A percentile compares a stretch with the other conserved stretches of the same genome.
These are phyloP conservation scores for Polymyxa betae DNA, from an alignment of 208 protist genomes.

Conservation along the genomic window DNA sequence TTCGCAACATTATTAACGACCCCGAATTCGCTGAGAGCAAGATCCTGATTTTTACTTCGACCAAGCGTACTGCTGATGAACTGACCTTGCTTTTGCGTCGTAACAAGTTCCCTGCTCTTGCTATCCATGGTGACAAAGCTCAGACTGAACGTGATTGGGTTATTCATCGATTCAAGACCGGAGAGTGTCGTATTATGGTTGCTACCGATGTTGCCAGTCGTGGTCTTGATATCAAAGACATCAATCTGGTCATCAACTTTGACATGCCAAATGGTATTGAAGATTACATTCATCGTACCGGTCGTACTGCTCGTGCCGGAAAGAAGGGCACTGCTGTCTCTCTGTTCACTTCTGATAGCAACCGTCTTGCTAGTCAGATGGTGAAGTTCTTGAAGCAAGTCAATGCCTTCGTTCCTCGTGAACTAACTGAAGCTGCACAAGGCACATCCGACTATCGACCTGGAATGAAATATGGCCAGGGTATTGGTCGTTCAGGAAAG, in stretches of 20 bases:
- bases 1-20: constrained; percentile 1
- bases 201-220: constrained; percentile 74
- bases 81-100: constrained; percentile 69
- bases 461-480: constrained; percentile 6
- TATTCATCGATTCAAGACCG: constrained; percentile 62
- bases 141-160: constrained; percentile 82
- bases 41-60: constrained; percentile 82
- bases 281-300: constrained; percentile 95
- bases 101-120: constrained; percentile 74
- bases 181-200: constrained; percentile 67
- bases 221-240: constrained; percentile 76
- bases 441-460: not conserved
- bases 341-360: constrained; percentile 67
- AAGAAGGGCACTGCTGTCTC: constrained; percentile 72
- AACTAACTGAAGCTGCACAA: not conserved
- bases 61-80: constrained; percentile 95
- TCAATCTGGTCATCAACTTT: constrained; percentile 82
- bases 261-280: constrained; percentile 77
- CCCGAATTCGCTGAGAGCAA: constrained; percentile 62
- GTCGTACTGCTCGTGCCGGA: constrained; percentile 81
- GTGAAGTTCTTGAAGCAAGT: constrained; percentile 40
- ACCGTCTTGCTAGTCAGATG: constrained; percentile 2
- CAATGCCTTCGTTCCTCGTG: constrained; percentile 4
- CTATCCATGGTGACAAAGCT: constrained; percentile 90
- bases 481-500: constrained; percentile 4